Evolutionary conservation across 2,329 filamentous ascomycete genomes (phyloP).

Genomic region (Phialocephala subalpina): DNA sequence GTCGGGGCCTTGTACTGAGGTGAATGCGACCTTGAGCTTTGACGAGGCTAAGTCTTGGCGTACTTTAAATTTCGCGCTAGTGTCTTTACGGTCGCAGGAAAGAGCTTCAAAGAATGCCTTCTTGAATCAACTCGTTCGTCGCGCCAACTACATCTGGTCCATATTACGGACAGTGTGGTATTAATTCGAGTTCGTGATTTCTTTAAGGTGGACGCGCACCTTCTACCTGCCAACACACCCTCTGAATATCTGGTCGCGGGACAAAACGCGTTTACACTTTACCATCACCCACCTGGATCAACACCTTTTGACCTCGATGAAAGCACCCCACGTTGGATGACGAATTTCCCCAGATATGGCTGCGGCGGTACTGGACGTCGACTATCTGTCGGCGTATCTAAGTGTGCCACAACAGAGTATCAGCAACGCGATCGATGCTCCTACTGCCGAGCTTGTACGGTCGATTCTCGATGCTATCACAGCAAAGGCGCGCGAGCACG

Average conservation of each 20-base stretch:
- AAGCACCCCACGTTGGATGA: slow-evolving; percentile 33
- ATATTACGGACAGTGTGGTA: background rate
- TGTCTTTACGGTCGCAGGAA: background rate
- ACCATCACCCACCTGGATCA: slow-evolving; percentile 3
- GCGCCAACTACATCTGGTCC: background rate
- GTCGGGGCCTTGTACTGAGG: background rate
- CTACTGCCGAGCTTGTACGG: slow-evolving; percentile 81
- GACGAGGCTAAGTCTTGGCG: background rate
- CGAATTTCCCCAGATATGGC: slow-evolving; percentile 57
- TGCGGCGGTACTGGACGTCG: slow-evolving; percentile 69
- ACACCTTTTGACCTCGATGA: slow-evolving; percentile 20
- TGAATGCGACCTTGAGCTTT: slow-evolving; percentile 4
- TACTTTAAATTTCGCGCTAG: slow-evolving; percentile 13
- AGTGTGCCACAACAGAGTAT: slow-evolving; percentile 72
- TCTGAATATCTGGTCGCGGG: background rate
- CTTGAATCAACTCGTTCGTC: background rate
- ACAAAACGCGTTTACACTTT: slow-evolving; percentile 22
- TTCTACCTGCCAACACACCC: background rate
- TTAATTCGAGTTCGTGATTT: background rate
- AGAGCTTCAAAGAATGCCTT: slow-evolving; percentile 17
- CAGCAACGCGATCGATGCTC: slow-evolving; percentile 66
- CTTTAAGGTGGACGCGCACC: slow-evolving; percentile 13
- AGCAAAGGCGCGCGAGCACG: slow-evolving; percentile 81
- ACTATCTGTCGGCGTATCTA: slow-evolving; percentile 77
- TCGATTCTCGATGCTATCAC: slow-evolving; percentile 78